Evolutionary conservation across 495 filamentous ascomycete species (phyloP).

Genomic region (Penicillium mononematosum): DNA sequence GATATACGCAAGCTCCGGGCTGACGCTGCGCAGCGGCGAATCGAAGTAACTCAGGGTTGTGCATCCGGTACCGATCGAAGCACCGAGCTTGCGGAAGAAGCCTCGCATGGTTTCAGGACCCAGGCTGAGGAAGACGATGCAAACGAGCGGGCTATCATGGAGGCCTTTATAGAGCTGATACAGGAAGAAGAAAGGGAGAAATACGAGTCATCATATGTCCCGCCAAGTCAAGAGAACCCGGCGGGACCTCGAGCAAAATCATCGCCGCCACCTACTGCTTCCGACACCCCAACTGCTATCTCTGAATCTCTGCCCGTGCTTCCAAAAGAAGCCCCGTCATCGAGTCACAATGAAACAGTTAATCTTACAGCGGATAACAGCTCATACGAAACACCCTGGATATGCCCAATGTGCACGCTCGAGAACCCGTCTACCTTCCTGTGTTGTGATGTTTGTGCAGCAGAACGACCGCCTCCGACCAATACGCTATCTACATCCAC

Average conservation of each 20-base stretch:
- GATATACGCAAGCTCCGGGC: slow-evolving; percentile 76
- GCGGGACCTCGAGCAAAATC: slow-evolving; percentile 46
- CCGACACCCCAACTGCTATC: slow-evolving; percentile 13
- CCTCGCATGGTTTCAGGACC: slow-evolving; percentile 73
- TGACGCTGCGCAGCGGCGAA: slow-evolving; percentile 68
- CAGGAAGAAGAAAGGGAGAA: slow-evolving; percentile 78
- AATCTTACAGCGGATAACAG: slow-evolving; percentile 29
- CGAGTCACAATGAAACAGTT: slow-evolving; percentile 5
- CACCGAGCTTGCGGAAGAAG: slow-evolving; percentile 63
- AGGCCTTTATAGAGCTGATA: slow-evolving; percentile 83
- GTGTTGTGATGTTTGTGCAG: slow-evolving; percentile 75
- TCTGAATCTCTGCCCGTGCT: neutral
- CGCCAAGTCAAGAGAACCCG: slow-evolving; percentile 60
- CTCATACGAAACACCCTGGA: slow-evolving; percentile 56
- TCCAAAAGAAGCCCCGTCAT: slow-evolving; percentile 1
- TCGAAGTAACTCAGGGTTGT: slow-evolving; percentile 68
- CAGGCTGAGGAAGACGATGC: slow-evolving; percentile 87
- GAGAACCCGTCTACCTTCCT: slow-evolving; percentile 69
- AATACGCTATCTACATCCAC: slow-evolving; percentile 20
- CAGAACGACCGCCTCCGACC: slow-evolving; percentile 54
- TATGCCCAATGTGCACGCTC: slow-evolving; percentile 78
- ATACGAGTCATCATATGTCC: slow-evolving; percentile 64
- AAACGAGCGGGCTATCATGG: slow-evolving; percentile 84
- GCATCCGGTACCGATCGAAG: slow-evolving; percentile 62
- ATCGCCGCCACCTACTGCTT: slow-evolving; percentile 23